A percentile compares a stretch with the other conserved stretches of the same genome.
These are phyloP conservation scores for Tieghemiomyces parasiticus DNA, from an alignment of 192 early-diverging fungal species.

Conservation along the genomic window DNA sequence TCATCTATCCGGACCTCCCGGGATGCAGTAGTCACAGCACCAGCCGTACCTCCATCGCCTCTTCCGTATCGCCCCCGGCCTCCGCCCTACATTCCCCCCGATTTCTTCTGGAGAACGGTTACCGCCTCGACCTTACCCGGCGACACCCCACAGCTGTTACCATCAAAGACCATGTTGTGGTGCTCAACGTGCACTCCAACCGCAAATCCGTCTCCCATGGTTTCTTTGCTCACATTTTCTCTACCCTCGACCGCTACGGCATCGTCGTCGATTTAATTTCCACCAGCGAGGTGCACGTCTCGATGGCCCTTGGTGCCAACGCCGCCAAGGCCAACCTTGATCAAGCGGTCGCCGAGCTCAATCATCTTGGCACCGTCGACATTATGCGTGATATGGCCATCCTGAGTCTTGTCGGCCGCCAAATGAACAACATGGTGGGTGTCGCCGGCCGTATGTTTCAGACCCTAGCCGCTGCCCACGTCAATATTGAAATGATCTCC, in stretches of 20 bases:
- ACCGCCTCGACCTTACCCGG: slow-evolving; percentile 50
- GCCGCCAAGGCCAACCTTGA: slow-evolving; percentile 54
- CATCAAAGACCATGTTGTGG: slow-evolving; percentile 92
- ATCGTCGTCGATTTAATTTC: slow-evolving; percentile 89
- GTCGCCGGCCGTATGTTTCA: slow-evolving; percentile 88
- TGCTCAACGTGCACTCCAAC: slow-evolving; percentile 95
- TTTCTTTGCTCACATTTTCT: slow-evolving; percentile 93
- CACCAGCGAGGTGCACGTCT: slow-evolving; percentile 86
- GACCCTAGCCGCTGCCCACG: slow-evolving; percentile 64
- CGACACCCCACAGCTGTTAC: slow-evolving; percentile 94
- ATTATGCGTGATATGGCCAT: slow-evolving; percentile 84
- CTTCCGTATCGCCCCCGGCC: slow-evolving; percentile 30
- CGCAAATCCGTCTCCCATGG: slow-evolving; percentile 90
- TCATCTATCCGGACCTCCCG: slow-evolving; percentile 72
- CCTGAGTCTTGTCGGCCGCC: slow-evolving; percentile 85
- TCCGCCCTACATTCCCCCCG: slow-evolving; percentile 35
- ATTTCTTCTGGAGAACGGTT: slow-evolving; percentile 57
- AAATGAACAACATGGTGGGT: slow-evolving; percentile 97
- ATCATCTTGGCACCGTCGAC: slow-evolving; percentile 66
- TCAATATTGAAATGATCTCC: slow-evolving; percentile 99
- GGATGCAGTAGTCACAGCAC: slow-evolving; percentile 8
- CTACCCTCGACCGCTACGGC: slow-evolving; percentile 78
- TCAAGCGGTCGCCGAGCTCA: slow-evolving; percentile 62
- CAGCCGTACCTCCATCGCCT: slow-evolving; percentile 30
- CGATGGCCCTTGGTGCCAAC: slow-evolving; percentile 59